Conservation (phyloP, 768 basidiomycete genomes). For the Tricholomella constricta region DNA sequence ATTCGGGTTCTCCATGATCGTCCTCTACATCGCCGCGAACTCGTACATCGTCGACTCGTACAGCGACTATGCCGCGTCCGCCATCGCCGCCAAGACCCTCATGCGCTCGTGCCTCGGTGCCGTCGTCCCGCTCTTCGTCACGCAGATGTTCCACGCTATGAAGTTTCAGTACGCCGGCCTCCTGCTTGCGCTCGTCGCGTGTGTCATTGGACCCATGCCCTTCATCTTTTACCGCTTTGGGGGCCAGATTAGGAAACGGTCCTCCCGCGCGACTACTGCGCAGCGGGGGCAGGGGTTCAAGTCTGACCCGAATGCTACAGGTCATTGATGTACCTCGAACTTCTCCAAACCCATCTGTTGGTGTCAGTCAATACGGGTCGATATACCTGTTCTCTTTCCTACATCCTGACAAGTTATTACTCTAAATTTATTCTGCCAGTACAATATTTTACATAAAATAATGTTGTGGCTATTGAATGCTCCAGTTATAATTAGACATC, state of each 20-base stretch:
- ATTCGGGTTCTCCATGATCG: constrained; percentile 44
- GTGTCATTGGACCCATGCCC: constrained; percentile 38
- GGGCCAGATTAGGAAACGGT: constrained; percentile 37
- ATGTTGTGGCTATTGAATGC: too few relatives aligned
- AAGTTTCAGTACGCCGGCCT: constrained; percentile 42
- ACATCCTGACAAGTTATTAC: too few relatives aligned
- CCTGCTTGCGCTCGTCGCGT: constrained; percentile 34
- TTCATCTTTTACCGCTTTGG: constrained; percentile 45
- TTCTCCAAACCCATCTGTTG: too few relatives aligned
- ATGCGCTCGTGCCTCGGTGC: constrained; percentile 39
- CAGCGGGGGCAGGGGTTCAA: constrained; percentile 11
- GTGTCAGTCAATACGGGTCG: too few relatives aligned
- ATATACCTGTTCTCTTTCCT: too few relatives aligned
- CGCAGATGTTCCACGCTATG: constrained; percentile 44
- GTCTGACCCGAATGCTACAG: constrained; percentile 7
- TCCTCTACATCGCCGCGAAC: constrained; percentile 45
- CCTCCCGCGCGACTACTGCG: constrained; percentile 6
- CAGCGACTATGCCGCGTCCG: constrained; percentile 43
- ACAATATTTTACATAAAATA: too few relatives aligned
- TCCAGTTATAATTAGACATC: too few relatives aligned
- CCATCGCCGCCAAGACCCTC: constrained; percentile 47
- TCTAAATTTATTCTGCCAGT: too few relatives aligned
- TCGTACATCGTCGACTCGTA: constrained; percentile 48
- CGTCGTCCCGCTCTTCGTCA: constrained; percentile 40
- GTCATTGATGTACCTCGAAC: too few relatives aligned